Evolutionary conservation across 768 basidiomycete species (phyloP), one percentile per base, ranked within the genome.

Genomic region (Tricholoma sp.): DNA sequence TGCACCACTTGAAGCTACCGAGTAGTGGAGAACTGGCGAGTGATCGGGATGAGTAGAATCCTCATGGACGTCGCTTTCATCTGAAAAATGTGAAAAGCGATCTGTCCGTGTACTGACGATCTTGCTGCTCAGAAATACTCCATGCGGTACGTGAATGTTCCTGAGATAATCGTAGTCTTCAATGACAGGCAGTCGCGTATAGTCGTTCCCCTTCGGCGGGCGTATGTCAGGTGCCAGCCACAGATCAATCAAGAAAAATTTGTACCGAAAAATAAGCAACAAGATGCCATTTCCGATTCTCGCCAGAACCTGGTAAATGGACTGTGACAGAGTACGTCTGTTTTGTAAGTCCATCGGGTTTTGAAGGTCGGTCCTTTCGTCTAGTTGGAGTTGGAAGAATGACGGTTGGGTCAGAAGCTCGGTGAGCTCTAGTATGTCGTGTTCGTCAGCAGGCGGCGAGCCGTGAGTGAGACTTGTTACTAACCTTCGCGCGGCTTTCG

Each of bases 251-350:
- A 52, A 53, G 54, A 32, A 37, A 42, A 2, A 37, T 41, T 44
- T 54, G 66, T 66, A 89, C 88, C 70, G 83, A 82, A 70, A 91
- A 90, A 74, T 91, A 91, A 47, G 88, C 88, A 56, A 89, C 88
- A 50, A 91, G 80, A 72, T 91, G 89, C 89, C 89, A 91, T 78
- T 89, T 89, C 42, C 82, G 79, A 29, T 79, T 78, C 52, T 79
- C 78, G 54, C 72, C 73, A 37, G 78, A 72, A 50, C 81, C 84
- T 37, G 83, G 85, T 57, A 85, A 74, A 65, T 84, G 77, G 45
- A 89, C 87, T 37, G 84, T 81, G 29, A 88, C 89, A 7, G 88
- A 90, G 65, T 90, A 91, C 0, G 89, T 91, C 66, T 91, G 89
- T 72, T 91, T 91, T 42, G 89, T 91, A 52, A 91, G 76, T n/a